Conservation (phyloP, 2,329 filamentous ascomycete species). For the Xylaria sp. region DNA sequence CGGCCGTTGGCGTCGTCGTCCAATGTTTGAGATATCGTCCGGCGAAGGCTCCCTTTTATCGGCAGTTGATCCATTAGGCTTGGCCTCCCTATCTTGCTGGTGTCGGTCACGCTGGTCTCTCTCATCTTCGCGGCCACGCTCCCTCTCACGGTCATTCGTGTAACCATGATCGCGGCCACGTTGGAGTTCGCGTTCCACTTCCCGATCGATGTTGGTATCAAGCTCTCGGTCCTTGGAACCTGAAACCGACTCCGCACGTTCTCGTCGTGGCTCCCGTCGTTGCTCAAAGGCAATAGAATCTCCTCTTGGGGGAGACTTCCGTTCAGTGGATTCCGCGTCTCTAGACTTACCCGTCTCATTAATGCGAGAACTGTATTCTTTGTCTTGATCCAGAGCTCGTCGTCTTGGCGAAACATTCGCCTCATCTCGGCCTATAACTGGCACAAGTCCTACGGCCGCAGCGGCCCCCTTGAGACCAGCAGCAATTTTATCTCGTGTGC, state of each 20-base stretch:
- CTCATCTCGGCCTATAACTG: constrained; percentile 50
- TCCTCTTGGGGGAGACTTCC: constrained; percentile 40
- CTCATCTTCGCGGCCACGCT: constrained; percentile 37
- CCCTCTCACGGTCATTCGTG: constrained; percentile 30
- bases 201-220: constrained; percentile 36
- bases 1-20: constrained; percentile 52
- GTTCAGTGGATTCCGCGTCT: constrained; percentile 43
- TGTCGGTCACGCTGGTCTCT: constrained; percentile 46
- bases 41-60: constrained; percentile 54
- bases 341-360: constrained; percentile 47
- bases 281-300: constrained; percentile 42
- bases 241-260: constrained; percentile 38
- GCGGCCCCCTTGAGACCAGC: constrained; percentile 61
- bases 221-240: constrained; percentile 40
- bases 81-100: constrained; percentile 54
- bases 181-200: constrained; percentile 34
- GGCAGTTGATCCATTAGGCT: constrained; percentile 43
- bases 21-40: constrained; percentile 54
- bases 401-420: constrained; percentile 47
- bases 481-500: constrained; percentile 60
- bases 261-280: constrained; percentile 42
- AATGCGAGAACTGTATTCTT: constrained; percentile 40
- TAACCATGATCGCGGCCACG: constrained; percentile 39
- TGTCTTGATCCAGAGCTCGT: constrained; percentile 44
- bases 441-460: constrained; percentile 54